Evolutionary conservation across 2,329 filamentous ascomycete species (phyloP), one percentile per base, ranked within the genome.

Genomic region (Fusarium sambucinum): DNA sequence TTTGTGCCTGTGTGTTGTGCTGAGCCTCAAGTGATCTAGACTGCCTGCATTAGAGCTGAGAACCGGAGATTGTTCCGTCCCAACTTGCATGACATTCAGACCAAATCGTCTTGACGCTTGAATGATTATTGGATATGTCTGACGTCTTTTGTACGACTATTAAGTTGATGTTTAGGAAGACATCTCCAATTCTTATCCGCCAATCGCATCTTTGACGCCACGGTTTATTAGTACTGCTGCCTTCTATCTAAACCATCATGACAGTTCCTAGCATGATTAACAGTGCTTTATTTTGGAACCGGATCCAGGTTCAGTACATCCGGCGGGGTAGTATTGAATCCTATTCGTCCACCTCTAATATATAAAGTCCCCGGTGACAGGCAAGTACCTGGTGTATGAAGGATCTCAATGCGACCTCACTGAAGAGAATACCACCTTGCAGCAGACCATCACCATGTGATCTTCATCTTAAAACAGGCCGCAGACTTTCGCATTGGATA

Each of bases 11-110:
- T 32, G 25, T 48, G 30, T 13, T 32, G 21, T 51, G 50, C 37
- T 42, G 41, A 64, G 59, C 61, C 59, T 64, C 61, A 64, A 64
- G 41, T 47, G 42, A 37, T 59, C 30, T 56, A 16, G 27, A 35
- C 23, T 27, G 17, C 23, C 46, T n/a, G 47, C 47, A 35, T 38
- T 19, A 14, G n/a, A 50, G 23, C 47, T 51, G 33, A 35, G 23
- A 51, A 29, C 23, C 17, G 23, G 33, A 51, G 33, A 29, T 51
- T 23, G 12, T 29, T 27, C 47, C 47, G 47, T n/a, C 10, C 6
- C 23, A 51, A 16, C 47, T 21, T 38, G 47, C 47, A 50, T 50
- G 23, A 12, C 19, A 40, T 40, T n/a, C 12, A 25, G 30, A 37
- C 16, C 35, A n/a, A 16, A 37, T 37, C n/a, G 21, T 29, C 13